Conservation (phyloP, 805 yeast genomes). For the Yarrowia phangngaensis region DNA sequence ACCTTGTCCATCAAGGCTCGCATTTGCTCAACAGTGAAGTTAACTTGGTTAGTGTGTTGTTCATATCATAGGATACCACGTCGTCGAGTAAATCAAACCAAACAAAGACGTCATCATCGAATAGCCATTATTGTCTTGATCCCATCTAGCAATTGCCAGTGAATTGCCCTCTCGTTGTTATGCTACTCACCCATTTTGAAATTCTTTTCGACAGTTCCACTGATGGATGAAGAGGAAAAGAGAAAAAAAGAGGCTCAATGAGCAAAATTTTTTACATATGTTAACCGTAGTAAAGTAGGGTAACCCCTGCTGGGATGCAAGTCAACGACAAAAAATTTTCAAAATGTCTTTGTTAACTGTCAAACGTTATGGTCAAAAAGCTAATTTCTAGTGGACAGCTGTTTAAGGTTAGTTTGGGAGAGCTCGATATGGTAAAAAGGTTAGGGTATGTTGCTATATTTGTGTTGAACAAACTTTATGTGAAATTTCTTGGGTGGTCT, state of each 20-base stretch:
- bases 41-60: conserved; percentile 29
- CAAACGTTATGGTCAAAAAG: conserved; percentile 1
- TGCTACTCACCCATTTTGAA: conserved; percentile 37
- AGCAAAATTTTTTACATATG: conserved; percentile 24
- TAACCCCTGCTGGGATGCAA: conserved; percentile 8
- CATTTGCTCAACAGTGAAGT: conserved; percentile 59
- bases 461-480: not conserved
- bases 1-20: conserved; percentile 99
- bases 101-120: too few species aligned
- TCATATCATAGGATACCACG: too few species aligned
- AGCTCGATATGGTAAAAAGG: too few species aligned
- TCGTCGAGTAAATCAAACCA: too few species aligned
- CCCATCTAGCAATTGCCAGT: too few species aligned
- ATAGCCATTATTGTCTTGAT: too few species aligned
- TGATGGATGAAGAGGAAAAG: conserved; percentile 26
- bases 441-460: too few species aligned
- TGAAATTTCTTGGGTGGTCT: too few species aligned
- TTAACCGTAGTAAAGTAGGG: conserved; percentile 13
- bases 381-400: conserved; percentile 1
- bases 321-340: conserved; percentile 11
- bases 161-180: too few species aligned
- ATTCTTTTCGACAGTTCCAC: conserved; percentile 25
- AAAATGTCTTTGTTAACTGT: conserved; percentile 13
- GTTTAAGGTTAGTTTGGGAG: too few species aligned
- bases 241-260: conserved; percentile 26